Base-by-base conservation (phyloP, 73 alveolate genomes). In the Paramecium pentaurelia region DNA sequence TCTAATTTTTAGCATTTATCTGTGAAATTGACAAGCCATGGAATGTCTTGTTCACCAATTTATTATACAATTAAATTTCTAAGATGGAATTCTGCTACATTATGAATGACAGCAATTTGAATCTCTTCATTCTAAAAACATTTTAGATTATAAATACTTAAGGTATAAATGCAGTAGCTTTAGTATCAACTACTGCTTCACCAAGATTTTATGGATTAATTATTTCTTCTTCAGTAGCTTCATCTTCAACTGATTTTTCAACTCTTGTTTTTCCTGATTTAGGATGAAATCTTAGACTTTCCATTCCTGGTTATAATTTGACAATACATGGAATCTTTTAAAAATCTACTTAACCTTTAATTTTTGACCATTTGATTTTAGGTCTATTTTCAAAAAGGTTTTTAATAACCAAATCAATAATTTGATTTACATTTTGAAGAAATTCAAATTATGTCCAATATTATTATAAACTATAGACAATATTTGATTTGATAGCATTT, bases 51-150 rank as follows among this genome's bases (percentile, higher is more conserved):
- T 27, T 80, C 91, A 32, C 91, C 91, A 40, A 80, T 25, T 5
- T 42, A 36, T 32, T 44, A 16, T 25, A 47, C 16, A 25, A 49
- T 25, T 42, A 49, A 32, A 16, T 80, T 20, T 47, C 91, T 80
- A 20, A 80, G 18, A 27, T 32, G 58, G 18, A 80, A 80, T 49
- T 80, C 71, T 8, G 77, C 71, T 20, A 80, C 91, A 45, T 80
- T 27, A 49, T 80, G 91, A 25, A 80, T 80, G 77, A 49, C 73
- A 22, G 47, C 71, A 44, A 68, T 80, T 47, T 34, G n/a, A 42
- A 80, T 80, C 28, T 80, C 91, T 45, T 80, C 91, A 80, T 36
- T 75, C 88, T 75, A 38, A 9, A n/a, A 38, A 6, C 16, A 75
- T 0, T 75, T 38, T 3, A 14, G 36, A 18, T 54, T 0, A 36